phyloP scores from a whole-genome alignment of 202 grass and related monocot species.

The Tripidium arundinaceum region DNA sequence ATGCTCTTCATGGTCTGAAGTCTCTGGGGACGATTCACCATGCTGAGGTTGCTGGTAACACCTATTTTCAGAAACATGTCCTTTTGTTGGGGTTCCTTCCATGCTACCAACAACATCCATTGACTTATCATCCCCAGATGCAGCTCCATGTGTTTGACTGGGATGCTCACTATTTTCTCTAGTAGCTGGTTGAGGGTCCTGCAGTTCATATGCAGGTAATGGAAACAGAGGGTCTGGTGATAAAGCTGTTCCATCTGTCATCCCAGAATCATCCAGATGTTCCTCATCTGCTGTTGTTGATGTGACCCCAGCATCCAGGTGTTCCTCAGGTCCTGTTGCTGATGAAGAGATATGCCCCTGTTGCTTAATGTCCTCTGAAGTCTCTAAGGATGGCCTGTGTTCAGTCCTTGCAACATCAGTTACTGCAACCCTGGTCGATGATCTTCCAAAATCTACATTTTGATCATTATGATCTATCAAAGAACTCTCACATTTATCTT shows the following conservation, averaged over 20 bases:
- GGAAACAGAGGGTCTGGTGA: background rate
- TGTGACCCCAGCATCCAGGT: background rate
- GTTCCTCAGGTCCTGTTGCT: background rate
- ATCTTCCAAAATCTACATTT: conserved; percentile 21
- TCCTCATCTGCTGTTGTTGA: conserved; percentile 15
- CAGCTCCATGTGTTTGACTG: background rate
- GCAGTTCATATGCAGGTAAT: conserved; percentile 19
- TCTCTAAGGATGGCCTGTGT: conserved; percentile 25
- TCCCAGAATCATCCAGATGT: conserved; percentile 12
- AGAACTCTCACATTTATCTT: conserved; percentile 25
- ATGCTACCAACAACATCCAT: conserved; percentile 5
- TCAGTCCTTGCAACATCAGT: conserved; percentile 31
- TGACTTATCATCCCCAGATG: conserved; percentile 10
- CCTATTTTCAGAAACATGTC: conserved; percentile 16
- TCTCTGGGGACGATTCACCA: conserved; percentile 1
- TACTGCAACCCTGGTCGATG: background rate
- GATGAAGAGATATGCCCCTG: background rate
- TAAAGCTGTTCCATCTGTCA: background rate
- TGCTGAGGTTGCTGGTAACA: conserved; percentile 27
- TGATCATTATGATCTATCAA: conserved; percentile 34
- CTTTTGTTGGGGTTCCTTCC: conserved; percentile 6
- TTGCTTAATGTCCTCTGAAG: conserved; percentile 28
- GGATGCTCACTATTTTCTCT: conserved; percentile 24
- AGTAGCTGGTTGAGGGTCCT: conserved; percentile 22
- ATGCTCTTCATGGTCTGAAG: conserved; percentile 21